Evolutionary conservation across 2,329 filamentous ascomycete genomes (phyloP).

Genomic region (Exophiala dermatitidis): DNA sequence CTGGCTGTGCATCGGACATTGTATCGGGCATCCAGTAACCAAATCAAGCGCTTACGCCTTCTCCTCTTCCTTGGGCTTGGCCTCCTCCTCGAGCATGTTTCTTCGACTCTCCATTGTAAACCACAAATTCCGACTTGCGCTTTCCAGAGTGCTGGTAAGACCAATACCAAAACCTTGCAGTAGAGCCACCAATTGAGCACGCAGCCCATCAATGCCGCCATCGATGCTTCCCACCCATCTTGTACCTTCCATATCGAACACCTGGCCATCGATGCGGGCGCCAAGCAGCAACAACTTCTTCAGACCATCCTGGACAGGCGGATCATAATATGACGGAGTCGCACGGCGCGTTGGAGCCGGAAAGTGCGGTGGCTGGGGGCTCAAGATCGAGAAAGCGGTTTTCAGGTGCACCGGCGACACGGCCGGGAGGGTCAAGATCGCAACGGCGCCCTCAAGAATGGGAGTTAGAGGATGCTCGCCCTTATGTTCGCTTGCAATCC

Average conservation of each 20-base stretch:
- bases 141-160: slow-evolving; percentile 71
- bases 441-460: slow-evolving; percentile 73
- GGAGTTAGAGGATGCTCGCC: slow-evolving; percentile 59
- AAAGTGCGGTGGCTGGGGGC: slow-evolving; percentile 62
- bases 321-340: slow-evolving; percentile 75
- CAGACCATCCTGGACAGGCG: slow-evolving; percentile 68
- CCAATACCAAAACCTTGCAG: slow-evolving; percentile 73
- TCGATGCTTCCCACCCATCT: slow-evolving; percentile 70
- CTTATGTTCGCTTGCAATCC: slow-evolving; percentile 44
- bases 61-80: slow-evolving; percentile 30
- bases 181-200: slow-evolving; percentile 72
- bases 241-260: slow-evolving; percentile 68
- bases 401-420: slow-evolving; percentile 81
- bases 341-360: slow-evolving; percentile 68
- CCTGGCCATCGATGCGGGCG: slow-evolving; percentile 75
- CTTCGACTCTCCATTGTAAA: slow-evolving; percentile 78
- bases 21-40: not conserved
- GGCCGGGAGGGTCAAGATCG: slow-evolving; percentile 68
- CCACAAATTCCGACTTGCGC: slow-evolving; percentile 73
- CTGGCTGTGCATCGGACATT: too few species aligned
- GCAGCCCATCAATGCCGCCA: slow-evolving; percentile 73
- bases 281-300: slow-evolving; percentile 83
- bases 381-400: slow-evolving; percentile 68
- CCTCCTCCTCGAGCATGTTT: slow-evolving; percentile 71
- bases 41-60: not conserved